Percentiles rank a stretch among this genome's conserved stretches.
These are phyloP conservation scores for Neopestalotiopsis sp. DNA, from an alignment of 2,329 filamentous ascomycete genomes.

Conservation along the genomic window DNA sequence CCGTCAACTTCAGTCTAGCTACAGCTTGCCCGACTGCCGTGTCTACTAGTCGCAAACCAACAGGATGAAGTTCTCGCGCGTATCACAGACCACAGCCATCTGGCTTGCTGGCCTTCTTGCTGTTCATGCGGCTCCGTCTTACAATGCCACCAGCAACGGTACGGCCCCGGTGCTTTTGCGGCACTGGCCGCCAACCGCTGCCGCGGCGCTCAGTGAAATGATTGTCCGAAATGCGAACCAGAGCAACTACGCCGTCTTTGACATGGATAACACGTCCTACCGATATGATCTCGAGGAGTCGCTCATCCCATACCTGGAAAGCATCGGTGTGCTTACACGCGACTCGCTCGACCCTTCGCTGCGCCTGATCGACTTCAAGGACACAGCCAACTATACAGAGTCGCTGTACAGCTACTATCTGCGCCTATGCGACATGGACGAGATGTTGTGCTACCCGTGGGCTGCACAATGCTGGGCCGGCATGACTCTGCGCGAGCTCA, in stretches of 20 bases:
- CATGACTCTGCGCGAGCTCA: constrained; percentile 48
- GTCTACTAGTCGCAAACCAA: background rate
- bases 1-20: background rate
- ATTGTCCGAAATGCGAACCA: constrained; percentile 43
- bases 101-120: background rate
- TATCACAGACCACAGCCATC: background rate
- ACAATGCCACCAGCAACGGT: background rate
- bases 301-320: constrained; percentile 47
- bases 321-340: constrained; percentile 44
- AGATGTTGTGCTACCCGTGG: constrained; percentile 48
- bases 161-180: constrained; percentile 9
- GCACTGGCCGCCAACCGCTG: constrained; percentile 44
- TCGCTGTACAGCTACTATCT: constrained; percentile 50
- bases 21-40: background rate
- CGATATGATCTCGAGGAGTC: constrained; percentile 49
- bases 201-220: constrained; percentile 41
- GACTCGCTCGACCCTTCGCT: constrained; percentile 45
- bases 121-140: constrained; percentile 3
- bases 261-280: constrained; percentile 53
- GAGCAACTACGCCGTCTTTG: constrained; percentile 44
- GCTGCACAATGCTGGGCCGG: constrained; percentile 47
- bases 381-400: constrained; percentile 42
- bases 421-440: constrained; percentile 47
- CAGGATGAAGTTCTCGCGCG: constrained; percentile 12
- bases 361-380: constrained; percentile 47